Percentiles rank a stretch among this genome's conserved stretches.
phyloP scores from a whole-genome alignment of 75 land plant species.

The Sequoia sempervirens region DNA sequence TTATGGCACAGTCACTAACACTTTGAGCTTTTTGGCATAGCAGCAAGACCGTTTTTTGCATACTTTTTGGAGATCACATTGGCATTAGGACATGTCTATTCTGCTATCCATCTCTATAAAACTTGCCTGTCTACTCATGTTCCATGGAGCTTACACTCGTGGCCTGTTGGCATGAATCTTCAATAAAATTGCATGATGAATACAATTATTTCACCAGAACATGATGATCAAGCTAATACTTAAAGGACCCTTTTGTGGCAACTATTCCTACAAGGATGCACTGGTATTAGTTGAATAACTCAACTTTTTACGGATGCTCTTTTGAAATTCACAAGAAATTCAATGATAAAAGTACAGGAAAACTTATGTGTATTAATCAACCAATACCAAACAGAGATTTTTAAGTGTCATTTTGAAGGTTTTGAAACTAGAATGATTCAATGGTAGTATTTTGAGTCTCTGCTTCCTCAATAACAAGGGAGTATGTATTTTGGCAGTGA shows the following conservation, averaged over 20 bases:
- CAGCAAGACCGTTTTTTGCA: background rate
- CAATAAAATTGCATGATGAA: background rate
- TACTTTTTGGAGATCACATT: background rate
- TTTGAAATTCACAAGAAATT: background rate
- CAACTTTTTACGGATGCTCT: background rate
- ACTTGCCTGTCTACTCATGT: background rate
- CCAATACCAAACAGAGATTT: background rate
- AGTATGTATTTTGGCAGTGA: background rate
- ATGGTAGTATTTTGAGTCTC: background rate
- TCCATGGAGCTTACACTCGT: background rate
- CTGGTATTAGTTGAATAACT: background rate
- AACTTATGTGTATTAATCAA: background rate
- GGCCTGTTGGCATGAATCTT: background rate
- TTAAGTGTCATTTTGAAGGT: background rate
- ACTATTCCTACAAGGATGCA: background rate
- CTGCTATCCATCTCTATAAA: background rate
- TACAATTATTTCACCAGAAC: background rate
- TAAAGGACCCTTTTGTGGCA: background rate
- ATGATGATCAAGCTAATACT: background rate
- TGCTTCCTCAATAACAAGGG: background rate
- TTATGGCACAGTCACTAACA: no score
- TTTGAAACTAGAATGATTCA: background rate
- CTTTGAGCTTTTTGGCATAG: no score
- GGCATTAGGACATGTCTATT: background rate
- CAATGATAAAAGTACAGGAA: background rate